A percentile compares a stretch with the other conserved stretches of the same genome.
These are phyloP conservation scores for Epichloe sibirici DNA, from an alignment of 2,329 filamentous ascomycete genomes.

Conservation along the genomic window DNA sequence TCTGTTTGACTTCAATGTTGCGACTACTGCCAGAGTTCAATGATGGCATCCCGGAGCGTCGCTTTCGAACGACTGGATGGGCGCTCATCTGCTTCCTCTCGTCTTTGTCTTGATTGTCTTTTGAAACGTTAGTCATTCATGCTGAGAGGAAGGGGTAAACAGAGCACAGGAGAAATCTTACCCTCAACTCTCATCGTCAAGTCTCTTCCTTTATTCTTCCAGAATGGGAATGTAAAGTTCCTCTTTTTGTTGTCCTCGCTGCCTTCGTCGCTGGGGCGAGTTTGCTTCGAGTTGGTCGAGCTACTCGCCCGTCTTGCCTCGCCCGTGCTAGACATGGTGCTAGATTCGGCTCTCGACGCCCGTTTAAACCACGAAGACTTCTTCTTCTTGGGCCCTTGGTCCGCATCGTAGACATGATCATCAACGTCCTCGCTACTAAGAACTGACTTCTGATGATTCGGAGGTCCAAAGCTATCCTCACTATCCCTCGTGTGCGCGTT, in stretches of 20 bases:
- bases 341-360: constrained; percentile 24
- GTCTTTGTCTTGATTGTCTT: neutral
- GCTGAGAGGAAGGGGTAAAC: neutral
- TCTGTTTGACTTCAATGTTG: constrained; percentile 58
- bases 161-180: constrained; percentile 10
- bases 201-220: constrained; percentile 37
- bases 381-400: constrained; percentile 27
- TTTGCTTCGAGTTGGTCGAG: constrained; percentile 8
- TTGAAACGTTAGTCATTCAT: neutral
- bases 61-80: constrained; percentile 5
- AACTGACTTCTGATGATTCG: constrained; percentile 10
- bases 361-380: constrained; percentile 41
- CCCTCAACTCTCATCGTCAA: constrained; percentile 33
- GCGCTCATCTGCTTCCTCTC: constrained; percentile 5
- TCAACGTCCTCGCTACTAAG: constrained; percentile 10
- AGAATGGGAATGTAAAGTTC: constrained; percentile 42
- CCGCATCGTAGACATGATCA: constrained; percentile 9
- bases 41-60: constrained; percentile 19
- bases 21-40: constrained; percentile 28
- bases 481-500: constrained; percentile 29
- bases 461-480: constrained; percentile 12
- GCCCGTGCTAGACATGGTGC: constrained; percentile 3
- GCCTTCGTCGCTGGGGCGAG: constrained; percentile 10
- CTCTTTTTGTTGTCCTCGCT: constrained; percentile 35
- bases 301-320: constrained; percentile 1